phyloP scores from a whole-genome alignment of 148 eudicot genomes.

The Arctostaphylos glauca region DNA sequence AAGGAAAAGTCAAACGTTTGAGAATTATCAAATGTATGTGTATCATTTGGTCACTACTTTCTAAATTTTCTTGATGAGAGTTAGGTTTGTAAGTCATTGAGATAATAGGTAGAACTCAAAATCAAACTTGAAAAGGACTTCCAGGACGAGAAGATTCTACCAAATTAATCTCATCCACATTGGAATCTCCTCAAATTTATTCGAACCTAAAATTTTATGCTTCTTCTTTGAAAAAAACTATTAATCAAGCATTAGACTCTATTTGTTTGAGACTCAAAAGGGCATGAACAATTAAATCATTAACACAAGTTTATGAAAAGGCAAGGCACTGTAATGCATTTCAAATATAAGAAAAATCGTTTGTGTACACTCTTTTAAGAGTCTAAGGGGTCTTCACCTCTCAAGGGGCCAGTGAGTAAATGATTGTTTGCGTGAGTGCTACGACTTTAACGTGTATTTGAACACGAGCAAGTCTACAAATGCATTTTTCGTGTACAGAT shows the following conservation, averaged over 20 bases:
- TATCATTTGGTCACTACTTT: conserved; percentile 15
- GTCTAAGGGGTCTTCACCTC: no score
- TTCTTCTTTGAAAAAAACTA: not conserved
- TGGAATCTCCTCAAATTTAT: not conserved
- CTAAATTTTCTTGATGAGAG: not conserved
- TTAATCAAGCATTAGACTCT: not conserved
- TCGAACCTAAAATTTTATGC: not conserved
- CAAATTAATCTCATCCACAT: not conserved
- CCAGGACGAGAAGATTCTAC: conserved; percentile 1
- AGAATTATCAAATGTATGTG: not conserved
- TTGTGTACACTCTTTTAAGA: no score
- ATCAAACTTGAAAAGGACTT: conserved; percentile 12
- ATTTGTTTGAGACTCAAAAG: not conserved
- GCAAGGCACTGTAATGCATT: no score
- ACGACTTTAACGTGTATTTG: no score
- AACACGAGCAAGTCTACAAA: no score
- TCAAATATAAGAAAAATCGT: no score
- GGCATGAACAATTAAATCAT: no score
- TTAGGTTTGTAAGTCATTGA: conserved; percentile 14
- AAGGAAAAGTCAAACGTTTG: conserved; percentile 19
- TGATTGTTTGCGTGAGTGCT: no score
- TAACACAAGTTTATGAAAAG: no score
- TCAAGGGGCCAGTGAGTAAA: no score
- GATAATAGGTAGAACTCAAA: not conserved
- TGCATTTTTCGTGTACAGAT: no score